Base-by-base conservation (phyloP, 352 stramenopile species). In the Phytophthora boehmeriae region DNA sequence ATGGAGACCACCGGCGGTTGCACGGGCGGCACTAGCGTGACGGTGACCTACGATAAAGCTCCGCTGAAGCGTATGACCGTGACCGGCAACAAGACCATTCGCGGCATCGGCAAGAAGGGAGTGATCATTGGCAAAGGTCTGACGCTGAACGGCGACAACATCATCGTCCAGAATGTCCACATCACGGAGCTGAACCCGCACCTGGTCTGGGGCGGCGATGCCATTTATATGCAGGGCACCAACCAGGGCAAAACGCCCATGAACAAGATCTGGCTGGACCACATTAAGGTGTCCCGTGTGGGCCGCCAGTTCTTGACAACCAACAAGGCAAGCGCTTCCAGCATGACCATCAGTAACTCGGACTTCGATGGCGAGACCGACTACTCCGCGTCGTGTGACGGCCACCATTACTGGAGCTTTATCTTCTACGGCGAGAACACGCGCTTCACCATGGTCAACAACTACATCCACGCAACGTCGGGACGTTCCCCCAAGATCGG, bases 81-180 rank as follows among this genome's bases (percentile, higher is more conserved):
- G 17, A 71, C 49, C 5, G 50, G 67, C 23, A 56, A 78, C 66
- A 82, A 82, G 67, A 79, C 73, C 22, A 44, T 82, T 2, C 69
- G 73, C 44, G 73, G 73, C 14, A 67, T 77, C 17, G 74, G 71
- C 49, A 68, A 42, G 19, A 80, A 44, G 14, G 71, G 71, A n/a
- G 57, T 76, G 50, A 75, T 82, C 38, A 64, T 69, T 25, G 71
- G 70, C 62, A 82, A 82, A 45, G 74, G 74, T 2, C 19, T 80
- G 10, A 66, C 44, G 39, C 50, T 81, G 22, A 54, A 46, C 11
- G 71, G 73, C 30, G 23, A 74, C 48, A 84, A 81, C 49, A 70
- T 84, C 34, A 84, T 84, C 20, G 27, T 84, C 19, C 73, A 84
- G 44, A 81, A 84, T 44, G 55, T 84, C 39, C 63, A 84, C 60